Evolutionary conservation across 306 rosid genomes (phyloP).

Genomic region (Cucurbita moschata): DNA sequence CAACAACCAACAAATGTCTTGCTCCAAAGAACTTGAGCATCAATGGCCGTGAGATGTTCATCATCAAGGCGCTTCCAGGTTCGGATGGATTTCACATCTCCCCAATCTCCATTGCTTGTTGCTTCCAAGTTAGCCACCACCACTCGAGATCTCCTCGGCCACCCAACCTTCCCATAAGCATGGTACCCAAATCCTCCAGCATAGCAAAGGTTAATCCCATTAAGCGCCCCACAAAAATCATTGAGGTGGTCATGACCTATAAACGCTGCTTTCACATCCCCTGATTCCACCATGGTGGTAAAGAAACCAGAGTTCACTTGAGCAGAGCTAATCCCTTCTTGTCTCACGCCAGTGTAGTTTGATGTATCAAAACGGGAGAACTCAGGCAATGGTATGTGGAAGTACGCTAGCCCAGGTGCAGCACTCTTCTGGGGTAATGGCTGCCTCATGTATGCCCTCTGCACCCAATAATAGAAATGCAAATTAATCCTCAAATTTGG

Average conservation of each 20-base stretch:
- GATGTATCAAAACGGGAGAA: slow-evolving; percentile 50
- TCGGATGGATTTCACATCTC: slow-evolving; percentile 59
- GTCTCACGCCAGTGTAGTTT: slow-evolving; percentile 55
- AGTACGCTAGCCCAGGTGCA: slow-evolving; percentile 77
- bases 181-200: slow-evolving; percentile 92
- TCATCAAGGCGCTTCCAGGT: slow-evolving; percentile 95
- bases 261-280: slow-evolving; percentile 1
- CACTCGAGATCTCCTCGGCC: slow-evolving; percentile 85
- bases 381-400: slow-evolving; percentile 90
- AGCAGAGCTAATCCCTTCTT: slow-evolving; percentile 69
- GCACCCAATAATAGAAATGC: neutral
- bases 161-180: slow-evolving; percentile 89
- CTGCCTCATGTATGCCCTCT: neutral
- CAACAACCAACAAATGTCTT: slow-evolving; percentile 18
- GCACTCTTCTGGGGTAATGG: slow-evolving; percentile 49
- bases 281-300: slow-evolving; percentile 64
- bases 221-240: too few relatives aligned
- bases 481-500: too few relatives aligned
- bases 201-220: slow-evolving; percentile 61
- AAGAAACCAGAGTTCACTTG: slow-evolving; percentile 89
- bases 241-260: too few relatives aligned
- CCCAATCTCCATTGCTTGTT: slow-evolving; percentile 41
- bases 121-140: slow-evolving; percentile 66
- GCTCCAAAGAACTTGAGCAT: slow-evolving; percentile 58
- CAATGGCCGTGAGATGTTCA: slow-evolving; percentile 40